Conservation (phyloP, 306 rosid genomes). For the Vachellia collinsii region DNA sequence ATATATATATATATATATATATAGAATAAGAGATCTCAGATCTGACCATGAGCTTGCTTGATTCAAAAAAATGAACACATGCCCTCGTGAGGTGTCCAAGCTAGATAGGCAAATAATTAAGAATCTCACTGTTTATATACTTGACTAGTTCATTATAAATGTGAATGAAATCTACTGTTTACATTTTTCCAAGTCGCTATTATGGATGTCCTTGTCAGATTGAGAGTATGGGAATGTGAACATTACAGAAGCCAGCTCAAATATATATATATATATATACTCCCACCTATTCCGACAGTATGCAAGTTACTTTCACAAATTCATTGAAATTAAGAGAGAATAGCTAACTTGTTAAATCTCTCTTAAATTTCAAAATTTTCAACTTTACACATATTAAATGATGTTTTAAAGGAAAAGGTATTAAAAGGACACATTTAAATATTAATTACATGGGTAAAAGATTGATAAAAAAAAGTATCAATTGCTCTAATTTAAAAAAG, state of each 20-base stretch:
- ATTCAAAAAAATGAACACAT: not conserved
- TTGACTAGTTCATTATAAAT: slow-evolving; percentile 13
- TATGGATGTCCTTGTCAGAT: slow-evolving; percentile 32
- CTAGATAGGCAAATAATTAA: not conserved
- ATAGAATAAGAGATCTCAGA: not conserved
- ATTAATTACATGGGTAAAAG: no score
- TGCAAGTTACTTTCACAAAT: no score
- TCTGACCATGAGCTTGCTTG: not conserved
- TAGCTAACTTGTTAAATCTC: no score
- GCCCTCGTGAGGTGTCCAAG: not conserved
- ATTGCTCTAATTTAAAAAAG: no score
- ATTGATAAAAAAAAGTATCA: no score
- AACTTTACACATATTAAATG: no score
- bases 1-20: no score
- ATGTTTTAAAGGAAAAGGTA: no score
- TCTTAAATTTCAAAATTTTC: no score
- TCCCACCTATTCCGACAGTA: not conserved
- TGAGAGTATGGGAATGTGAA: slow-evolving; percentile 6
- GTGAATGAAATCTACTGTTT: slow-evolving; percentile 21
- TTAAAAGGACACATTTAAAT: no score
- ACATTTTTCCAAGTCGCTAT: not conserved
- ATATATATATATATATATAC: not conserved
- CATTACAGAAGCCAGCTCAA: not conserved
- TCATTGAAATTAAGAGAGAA: no score
- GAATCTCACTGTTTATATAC: slow-evolving; percentile 18